phyloP scores from a whole-genome alignment of 108 stramenopile genomes.

The Skeletonema costatum region DNA sequence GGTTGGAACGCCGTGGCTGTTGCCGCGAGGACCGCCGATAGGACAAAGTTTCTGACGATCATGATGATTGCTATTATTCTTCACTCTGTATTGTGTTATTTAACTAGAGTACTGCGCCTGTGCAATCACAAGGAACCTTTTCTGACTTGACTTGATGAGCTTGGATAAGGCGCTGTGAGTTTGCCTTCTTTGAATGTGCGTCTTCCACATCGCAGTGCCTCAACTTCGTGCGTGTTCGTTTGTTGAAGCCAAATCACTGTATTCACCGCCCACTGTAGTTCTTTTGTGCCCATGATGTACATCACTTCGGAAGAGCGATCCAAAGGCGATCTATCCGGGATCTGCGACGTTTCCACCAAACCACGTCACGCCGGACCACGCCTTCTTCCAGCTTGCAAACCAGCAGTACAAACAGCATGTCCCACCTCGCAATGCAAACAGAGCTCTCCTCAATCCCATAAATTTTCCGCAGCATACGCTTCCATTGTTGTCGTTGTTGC shows the following conservation, averaged over 20 bases:
- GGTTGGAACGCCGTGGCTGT: slow-evolving; percentile 35
- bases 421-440: neutral
- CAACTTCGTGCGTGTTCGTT: neutral
- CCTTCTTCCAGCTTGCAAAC: neutral
- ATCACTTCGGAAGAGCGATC: too few relatives aligned
- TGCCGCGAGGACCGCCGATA: slow-evolving; percentile 27
- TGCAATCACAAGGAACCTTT: too few relatives aligned
- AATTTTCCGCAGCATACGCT: neutral
- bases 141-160: too few relatives aligned
- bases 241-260: neutral
- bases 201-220: too few relatives aligned
- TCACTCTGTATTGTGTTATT: neutral
- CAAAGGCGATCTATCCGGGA: neutral
- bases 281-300: neutral
- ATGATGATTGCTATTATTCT: neutral
- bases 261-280: neutral
- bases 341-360: neutral
- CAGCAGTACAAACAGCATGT: neutral
- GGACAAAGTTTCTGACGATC: slow-evolving; percentile 30
- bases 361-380: neutral
- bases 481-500: neutral
- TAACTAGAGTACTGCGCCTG: too few relatives aligned
- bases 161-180: too few relatives aligned
- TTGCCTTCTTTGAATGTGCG: too few relatives aligned
- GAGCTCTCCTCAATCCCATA: neutral